phyloP scores from a whole-genome alignment of 2,329 filamentous ascomycete species.

The Amauroascus niger region DNA sequence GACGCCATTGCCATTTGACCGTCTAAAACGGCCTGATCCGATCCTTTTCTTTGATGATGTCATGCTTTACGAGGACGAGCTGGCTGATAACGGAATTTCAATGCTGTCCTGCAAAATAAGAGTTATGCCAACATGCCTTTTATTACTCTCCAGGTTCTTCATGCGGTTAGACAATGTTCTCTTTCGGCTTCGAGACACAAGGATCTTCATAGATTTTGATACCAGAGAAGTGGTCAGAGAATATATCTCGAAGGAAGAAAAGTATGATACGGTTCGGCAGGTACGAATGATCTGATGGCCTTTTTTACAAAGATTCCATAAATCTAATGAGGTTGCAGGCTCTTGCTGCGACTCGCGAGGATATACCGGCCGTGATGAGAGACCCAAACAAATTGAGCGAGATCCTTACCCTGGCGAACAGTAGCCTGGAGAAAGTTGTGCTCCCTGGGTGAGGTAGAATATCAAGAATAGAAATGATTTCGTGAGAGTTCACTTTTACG shows the following conservation, averaged over 20 bases:
- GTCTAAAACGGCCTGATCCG: slow-evolving; percentile 79
- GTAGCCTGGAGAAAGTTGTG: slow-evolving; percentile 46
- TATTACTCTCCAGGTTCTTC: slow-evolving; percentile 78
- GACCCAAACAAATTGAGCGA: slow-evolving; percentile 68
- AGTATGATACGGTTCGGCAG: slow-evolving; percentile 64
- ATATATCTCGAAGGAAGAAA: slow-evolving; percentile 78
- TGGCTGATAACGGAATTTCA: slow-evolving; percentile 94
- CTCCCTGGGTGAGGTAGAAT: slow-evolving; percentile 5
- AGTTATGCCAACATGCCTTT: slow-evolving; percentile 80
- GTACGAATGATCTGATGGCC: slow-evolving; percentile 38
- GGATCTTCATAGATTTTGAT: slow-evolving; percentile 83
- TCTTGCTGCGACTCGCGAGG: slow-evolving; percentile 53
- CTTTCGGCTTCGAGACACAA: slow-evolving; percentile 76
- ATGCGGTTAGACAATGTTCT: slow-evolving; percentile 88
- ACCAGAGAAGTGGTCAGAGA: slow-evolving; percentile 72
- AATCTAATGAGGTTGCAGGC: slow-evolving; percentile 27
- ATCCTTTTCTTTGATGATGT: slow-evolving; percentile 97
- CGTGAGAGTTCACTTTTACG: no score
- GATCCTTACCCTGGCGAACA: slow-evolving; percentile 61
- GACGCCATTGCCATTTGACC: slow-evolving; percentile 67
- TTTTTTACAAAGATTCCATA: neutral
- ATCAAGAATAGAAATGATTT: neutral
- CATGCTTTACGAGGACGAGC: slow-evolving; percentile 90
- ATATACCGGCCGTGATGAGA: slow-evolving; percentile 64
- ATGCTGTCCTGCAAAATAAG: slow-evolving; percentile 82